A percentile compares a stretch with the other conserved stretches of the same genome.
Conservation (phyloP, 108 stramenopile species). For the Fragilaria crotonensis region DNA sequence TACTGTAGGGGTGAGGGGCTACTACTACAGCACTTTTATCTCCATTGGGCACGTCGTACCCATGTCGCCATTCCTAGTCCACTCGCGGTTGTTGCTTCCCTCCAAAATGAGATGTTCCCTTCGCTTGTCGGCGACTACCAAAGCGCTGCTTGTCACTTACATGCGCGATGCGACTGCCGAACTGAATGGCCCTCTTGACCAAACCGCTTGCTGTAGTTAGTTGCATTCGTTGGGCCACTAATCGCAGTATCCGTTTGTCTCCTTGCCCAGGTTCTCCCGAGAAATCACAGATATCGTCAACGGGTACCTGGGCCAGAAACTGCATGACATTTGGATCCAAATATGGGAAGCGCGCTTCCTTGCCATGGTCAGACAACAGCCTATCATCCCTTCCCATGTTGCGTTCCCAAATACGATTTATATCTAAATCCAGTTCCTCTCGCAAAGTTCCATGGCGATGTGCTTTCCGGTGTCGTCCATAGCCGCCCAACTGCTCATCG, state of each 20-base stretch:
- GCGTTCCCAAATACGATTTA: constrained; percentile 87
- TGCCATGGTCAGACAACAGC: constrained; percentile 77
- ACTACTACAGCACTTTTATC: no score
- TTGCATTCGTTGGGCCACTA: constrained; percentile 50
- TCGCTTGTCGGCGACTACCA: constrained; percentile 79
- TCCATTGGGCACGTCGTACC: no score
- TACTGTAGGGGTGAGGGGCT: no score
- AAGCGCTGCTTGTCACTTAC: constrained; percentile 70
- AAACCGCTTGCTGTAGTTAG: constrained; percentile 29
- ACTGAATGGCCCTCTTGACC: constrained; percentile 94
- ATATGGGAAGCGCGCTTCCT: constrained; percentile 91
- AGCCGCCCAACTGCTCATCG: constrained; percentile 95
- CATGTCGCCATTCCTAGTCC: no score
- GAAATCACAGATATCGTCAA: constrained; percentile 52
- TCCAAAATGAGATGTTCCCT: constrained; percentile 19
- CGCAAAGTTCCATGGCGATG: constrained; percentile 53
- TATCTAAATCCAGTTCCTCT: constrained; percentile 78
- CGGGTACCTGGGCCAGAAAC: constrained; percentile 39
- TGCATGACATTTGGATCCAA: constrained; percentile 85
- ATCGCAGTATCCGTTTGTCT: constrained; percentile 81
- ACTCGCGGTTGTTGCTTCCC: no score
- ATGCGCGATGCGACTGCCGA: constrained; percentile 88
- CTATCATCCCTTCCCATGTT: constrained; percentile 97
- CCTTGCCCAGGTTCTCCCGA: constrained; percentile 63
- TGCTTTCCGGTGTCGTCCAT: constrained; percentile 91